These are phyloP conservation scores for Boletus rex-veris DNA, from an alignment of 768 basidiomycete genomes.

Conservation along the genomic window DNA sequence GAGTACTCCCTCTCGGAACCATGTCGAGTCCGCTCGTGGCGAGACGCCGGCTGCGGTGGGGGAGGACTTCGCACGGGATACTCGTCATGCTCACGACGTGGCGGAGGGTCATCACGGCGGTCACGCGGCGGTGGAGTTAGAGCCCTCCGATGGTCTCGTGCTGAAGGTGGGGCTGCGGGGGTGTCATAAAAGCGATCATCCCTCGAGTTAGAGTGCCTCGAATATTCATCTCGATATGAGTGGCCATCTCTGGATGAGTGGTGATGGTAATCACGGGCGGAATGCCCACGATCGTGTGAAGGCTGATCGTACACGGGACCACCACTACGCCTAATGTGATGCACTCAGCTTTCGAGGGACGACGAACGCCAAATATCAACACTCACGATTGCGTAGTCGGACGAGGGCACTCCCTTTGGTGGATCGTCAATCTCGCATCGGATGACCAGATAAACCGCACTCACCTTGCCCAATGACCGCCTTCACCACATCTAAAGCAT, in stretches of 20 bases:
- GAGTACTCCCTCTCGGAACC: constrained; percentile 42
- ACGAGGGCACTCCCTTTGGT: constrained; percentile 68
- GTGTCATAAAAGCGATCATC: constrained; percentile 61
- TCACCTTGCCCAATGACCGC: constrained; percentile 88
- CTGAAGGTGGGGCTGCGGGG: constrained; percentile 35
- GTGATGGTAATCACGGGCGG: constrained; percentile 49
- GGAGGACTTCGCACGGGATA: constrained; percentile 54
- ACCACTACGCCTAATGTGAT: constrained; percentile 31
- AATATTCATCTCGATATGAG: constrained; percentile 55
- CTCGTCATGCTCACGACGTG: constrained; percentile 67
- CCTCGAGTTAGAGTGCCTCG: constrained; percentile 39
- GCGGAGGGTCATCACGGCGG: constrained; percentile 57
- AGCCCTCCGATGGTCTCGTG: constrained; percentile 59
- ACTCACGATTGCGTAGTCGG: constrained; percentile 49
- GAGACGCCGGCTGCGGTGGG: constrained; percentile 44
- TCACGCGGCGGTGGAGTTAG: constrained; percentile 63
- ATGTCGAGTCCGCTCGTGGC: constrained; percentile 47
- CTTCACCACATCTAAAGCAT: constrained; percentile 83
- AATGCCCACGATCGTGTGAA: constrained; percentile 56
- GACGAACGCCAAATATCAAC: background rate
- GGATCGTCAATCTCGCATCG: constrained; percentile 2
- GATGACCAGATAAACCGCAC: constrained; percentile 16
- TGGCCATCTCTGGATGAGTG: constrained; percentile 37
- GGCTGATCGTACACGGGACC: constrained; percentile 47
- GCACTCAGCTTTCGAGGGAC: constrained; percentile 1